Evolutionary conservation across 2,329 filamentous ascomycete genomes (phyloP).

Genomic region (Trichoderma harzianum): DNA sequence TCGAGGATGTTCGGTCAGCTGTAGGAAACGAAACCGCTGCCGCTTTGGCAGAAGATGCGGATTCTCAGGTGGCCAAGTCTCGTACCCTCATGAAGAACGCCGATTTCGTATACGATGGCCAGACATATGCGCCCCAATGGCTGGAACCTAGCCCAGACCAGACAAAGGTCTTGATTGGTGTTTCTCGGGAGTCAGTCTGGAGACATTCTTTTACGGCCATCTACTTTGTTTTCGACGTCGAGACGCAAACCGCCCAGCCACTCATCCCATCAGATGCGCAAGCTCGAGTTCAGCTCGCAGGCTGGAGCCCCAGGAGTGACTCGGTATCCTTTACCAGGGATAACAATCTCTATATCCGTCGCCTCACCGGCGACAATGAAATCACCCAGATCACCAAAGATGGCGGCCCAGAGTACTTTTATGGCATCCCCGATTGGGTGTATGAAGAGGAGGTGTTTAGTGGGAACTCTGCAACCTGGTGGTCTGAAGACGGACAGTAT

Average conservation of each 20-base stretch:
- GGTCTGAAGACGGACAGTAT: slow-evolving; percentile 85
- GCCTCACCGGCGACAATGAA: slow-evolving; percentile 48
- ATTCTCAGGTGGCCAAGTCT: slow-evolving; percentile 42
- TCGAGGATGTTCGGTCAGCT: slow-evolving; percentile 72
- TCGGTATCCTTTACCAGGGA: slow-evolving; percentile 83
- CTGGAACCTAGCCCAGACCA: slow-evolving; percentile 78
- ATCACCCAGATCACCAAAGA: slow-evolving; percentile 77
- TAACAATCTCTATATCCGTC: slow-evolving; percentile 86
- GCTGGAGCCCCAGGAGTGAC: slow-evolving; percentile 85
- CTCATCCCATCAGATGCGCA: slow-evolving; percentile 66
- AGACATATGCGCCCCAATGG: slow-evolving; percentile 53
- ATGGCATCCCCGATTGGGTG: slow-evolving; percentile 96
- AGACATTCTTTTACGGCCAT: slow-evolving; percentile 81
- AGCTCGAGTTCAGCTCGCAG: slow-evolving; percentile 74
- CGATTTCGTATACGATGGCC: slow-evolving; percentile 58
- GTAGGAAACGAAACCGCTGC: slow-evolving; percentile 22
- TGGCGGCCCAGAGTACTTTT: slow-evolving; percentile 85
- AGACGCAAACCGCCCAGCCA: slow-evolving; percentile 70
- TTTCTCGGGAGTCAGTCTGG: slow-evolving; percentile 73
- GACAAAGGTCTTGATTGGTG: slow-evolving; percentile 80
- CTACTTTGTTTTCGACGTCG: slow-evolving; percentile 93
- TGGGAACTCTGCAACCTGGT: slow-evolving; percentile 86
- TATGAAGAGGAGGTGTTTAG: slow-evolving; percentile 70
- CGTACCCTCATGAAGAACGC: slow-evolving; percentile 72
- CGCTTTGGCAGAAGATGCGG: slow-evolving; percentile 28